phyloP scores from a whole-genome alignment of 257 asterid genomes.

The Ligustrum vulgare region DNA sequence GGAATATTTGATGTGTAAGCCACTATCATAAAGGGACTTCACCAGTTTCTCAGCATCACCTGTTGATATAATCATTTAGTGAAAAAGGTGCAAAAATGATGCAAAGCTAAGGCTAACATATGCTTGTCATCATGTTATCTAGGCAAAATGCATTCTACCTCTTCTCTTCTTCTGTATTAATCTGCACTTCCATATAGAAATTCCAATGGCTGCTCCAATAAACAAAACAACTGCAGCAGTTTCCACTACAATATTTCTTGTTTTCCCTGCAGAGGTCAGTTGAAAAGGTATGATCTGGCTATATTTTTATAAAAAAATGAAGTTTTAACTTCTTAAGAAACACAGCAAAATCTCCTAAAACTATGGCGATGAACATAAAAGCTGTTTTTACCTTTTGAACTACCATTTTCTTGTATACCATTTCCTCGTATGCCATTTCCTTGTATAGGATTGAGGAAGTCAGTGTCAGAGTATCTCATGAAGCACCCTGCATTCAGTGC shows the following conservation, averaged over 20 bases:
- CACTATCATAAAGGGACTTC: constrained; percentile 41
- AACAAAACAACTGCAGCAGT: constrained; percentile 39
- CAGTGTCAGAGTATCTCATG: constrained; percentile 47
- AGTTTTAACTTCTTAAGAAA: neutral
- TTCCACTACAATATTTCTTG: constrained; percentile 43
- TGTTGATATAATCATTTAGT: constrained; percentile 34
- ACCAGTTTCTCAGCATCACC: constrained; percentile 41
- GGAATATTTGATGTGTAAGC: constrained; percentile 55
- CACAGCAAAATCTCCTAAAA: no score
- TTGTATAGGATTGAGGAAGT: constrained; percentile 42
- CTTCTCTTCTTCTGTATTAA: constrained; percentile 26
- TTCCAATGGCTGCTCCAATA: constrained; percentile 17
- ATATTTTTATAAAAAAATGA: neutral
- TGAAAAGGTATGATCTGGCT: constrained; percentile 6
- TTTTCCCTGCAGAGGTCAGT: constrained; percentile 44
- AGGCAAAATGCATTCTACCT: constrained; percentile 17
- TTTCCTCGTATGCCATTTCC: neutral
- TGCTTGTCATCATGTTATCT: neutral
- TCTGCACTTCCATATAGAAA: constrained; percentile 21
- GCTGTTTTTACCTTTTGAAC: constrained; percentile 7
- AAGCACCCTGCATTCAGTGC: constrained; percentile 48
- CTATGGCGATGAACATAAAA: no score
- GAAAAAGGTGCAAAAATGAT: neutral
- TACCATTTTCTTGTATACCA: neutral
- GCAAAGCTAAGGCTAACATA: neutral